phyloP scores from a whole-genome alignment of 1,139 yeast genomes.

The Yamadazyma spencermartinsiae region DNA sequence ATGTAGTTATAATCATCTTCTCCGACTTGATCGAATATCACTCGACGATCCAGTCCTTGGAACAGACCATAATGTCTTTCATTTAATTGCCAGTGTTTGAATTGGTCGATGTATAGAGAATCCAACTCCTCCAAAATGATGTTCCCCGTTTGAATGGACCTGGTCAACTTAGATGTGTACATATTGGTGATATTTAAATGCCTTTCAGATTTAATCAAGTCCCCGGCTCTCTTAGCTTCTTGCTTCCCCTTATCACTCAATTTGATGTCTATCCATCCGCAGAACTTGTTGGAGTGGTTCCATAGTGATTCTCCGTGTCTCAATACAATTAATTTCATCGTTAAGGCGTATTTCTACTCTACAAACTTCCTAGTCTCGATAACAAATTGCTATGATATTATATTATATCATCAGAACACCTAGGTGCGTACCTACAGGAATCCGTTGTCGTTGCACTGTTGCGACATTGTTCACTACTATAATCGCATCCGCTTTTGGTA shows the following conservation, averaged over 20 bases:
- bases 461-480: no score
- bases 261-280: conserved; percentile 83
- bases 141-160: conserved; percentile 68
- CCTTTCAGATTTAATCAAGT: conserved; percentile 36
- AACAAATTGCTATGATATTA: no score
- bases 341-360: background rate
- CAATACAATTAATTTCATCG: conserved; percentile 46
- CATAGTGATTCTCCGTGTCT: conserved; percentile 80
- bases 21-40: conserved; percentile 53
- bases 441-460: no score
- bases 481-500: no score
- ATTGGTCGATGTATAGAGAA: conserved; percentile 47
- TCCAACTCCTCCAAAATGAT: conserved; percentile 52
- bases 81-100: conserved; percentile 68
- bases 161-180: conserved; percentile 62
- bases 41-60: conserved; percentile 67
- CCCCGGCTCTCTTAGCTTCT: conserved; percentile 64
- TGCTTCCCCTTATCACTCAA: conserved; percentile 58
- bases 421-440: no score
- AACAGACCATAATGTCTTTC: conserved; percentile 79
- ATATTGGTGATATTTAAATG: conserved; percentile 38
- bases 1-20: conserved; percentile 58
- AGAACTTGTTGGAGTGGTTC: conserved; percentile 68
- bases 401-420: no score
- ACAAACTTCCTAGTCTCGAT: background rate